Evolutionary conservation across 495 filamentous ascomycete genomes (phyloP).

Genomic region (Collariella sp.): DNA sequence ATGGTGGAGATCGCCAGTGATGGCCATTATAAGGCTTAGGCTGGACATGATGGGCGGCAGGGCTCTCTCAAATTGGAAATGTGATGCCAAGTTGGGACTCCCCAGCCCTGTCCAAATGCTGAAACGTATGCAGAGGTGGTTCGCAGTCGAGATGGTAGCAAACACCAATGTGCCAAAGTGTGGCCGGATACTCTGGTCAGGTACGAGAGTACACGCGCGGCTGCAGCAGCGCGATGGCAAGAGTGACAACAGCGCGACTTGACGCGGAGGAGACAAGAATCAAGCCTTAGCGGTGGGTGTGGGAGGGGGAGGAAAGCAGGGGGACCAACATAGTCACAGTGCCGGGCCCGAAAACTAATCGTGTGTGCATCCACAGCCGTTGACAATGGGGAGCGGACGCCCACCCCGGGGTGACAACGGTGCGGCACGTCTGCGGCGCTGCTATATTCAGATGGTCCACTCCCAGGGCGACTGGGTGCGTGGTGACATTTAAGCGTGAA

Average conservation of each 20-base stretch:
- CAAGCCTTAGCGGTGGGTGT: conserved; percentile 15
- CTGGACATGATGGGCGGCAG: conserved; percentile 38
- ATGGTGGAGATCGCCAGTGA: conserved; percentile 30
- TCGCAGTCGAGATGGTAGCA: conserved; percentile 22
- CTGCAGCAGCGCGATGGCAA: conserved; percentile 21
- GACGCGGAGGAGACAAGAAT: conserved; percentile 7
- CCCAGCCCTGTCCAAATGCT: conserved; percentile 30
- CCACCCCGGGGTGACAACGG: conserved; percentile 16
- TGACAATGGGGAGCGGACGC: conserved; percentile 7
- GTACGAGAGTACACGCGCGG: conserved; percentile 26
- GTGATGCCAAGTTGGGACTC: conserved; percentile 31
- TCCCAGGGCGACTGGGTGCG: too few species aligned
- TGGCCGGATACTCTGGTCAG: too few species aligned
- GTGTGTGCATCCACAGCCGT: conserved; percentile 5
- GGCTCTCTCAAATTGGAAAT: conserved; percentile 36
- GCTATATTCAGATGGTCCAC: conserved; percentile 39
- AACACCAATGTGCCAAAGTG: conserved; percentile 19
- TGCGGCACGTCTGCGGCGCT: conserved; percentile 34
- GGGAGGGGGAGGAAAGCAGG: conserved; percentile 24
- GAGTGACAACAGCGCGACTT: conserved; percentile 4
- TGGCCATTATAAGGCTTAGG: conserved; percentile 43
- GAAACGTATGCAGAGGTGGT: conserved; percentile 25
- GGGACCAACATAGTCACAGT: conserved; percentile 9
- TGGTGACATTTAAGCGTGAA: too few species aligned
- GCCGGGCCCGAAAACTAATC: conserved; percentile 1